These are phyloP conservation scores for Hemileia vastatrix DNA, from an alignment of 1,284 basidiomycete genomes.

Conservation along the genomic window DNA sequence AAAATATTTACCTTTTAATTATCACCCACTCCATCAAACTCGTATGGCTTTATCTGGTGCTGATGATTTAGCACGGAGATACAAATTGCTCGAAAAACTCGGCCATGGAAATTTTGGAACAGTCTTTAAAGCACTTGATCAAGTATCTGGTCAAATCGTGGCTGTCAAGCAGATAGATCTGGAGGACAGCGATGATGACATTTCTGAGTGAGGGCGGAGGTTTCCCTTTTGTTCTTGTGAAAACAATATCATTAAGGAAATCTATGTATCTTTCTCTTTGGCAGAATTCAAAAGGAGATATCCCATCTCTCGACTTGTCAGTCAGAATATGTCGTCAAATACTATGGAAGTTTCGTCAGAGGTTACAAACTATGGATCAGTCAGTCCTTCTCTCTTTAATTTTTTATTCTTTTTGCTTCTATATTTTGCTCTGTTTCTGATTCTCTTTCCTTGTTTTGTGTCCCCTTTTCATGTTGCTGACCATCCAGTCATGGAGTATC, in stretches of 20 bases:
- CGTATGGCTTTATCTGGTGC: too few relatives aligned
- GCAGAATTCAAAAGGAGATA: constrained; percentile 17
- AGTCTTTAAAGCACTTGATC: constrained; percentile 19
- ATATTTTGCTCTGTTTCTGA: neutral
- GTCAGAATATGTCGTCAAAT: constrained; percentile 18
- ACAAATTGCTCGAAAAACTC: constrained; percentile 18
- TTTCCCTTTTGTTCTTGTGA: neutral
- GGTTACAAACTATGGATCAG: constrained; percentile 22
- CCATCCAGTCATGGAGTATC: constrained; percentile 15
- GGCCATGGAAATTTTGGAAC: constrained; percentile 21
- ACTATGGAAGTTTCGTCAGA: constrained; percentile 20
- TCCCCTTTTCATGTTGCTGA: neutral
- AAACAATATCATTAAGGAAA: neutral
- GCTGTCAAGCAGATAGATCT: constrained; percentile 19
- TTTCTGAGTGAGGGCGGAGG: constrained; percentile 4
- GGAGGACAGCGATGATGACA: constrained; percentile 19
- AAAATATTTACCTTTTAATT: too few relatives aligned
- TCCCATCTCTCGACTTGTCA: constrained; percentile 14
- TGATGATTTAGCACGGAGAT: constrained; percentile 10
- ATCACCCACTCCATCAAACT: too few relatives aligned
- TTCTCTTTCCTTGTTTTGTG: too few relatives aligned
- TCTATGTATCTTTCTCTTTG: neutral
- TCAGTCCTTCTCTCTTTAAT: neutral
- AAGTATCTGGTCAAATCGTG: constrained; percentile 14
- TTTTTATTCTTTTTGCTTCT: neutral